Evolutionary conservation across 345 rosid genomes (phyloP).

Genomic region (Populus alba): DNA sequence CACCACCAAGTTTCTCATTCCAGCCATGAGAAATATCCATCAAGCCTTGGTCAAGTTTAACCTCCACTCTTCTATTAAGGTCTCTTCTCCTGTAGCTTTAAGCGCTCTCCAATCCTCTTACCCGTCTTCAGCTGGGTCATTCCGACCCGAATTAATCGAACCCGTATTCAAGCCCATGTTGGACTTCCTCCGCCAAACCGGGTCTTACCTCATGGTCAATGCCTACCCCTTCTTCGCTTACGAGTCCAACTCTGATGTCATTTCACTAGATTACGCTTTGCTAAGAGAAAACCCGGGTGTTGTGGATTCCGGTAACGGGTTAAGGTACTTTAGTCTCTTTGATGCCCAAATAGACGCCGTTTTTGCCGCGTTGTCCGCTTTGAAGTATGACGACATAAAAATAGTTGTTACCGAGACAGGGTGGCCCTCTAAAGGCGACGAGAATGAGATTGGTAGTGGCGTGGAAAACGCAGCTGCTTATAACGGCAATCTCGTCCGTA

Average conservation of each 20-base stretch:
- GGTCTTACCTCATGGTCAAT: conserved; percentile 85
- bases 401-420: conserved; percentile 89
- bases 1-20: conserved; percentile 64
- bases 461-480: conserved; percentile 72
- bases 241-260: conserved; percentile 88
- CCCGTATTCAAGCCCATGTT: conserved; percentile 76
- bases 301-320: conserved; percentile 77
- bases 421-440: conserved; percentile 92
- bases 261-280: conserved; percentile 81
- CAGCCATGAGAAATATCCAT: conserved; percentile 86
- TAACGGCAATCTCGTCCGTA: conserved; percentile 81
- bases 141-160: conserved; percentile 69
- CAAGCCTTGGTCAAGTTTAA: conserved; percentile 56
- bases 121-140: conserved; percentile 91
- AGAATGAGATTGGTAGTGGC: conserved; percentile 70
- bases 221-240: conserved; percentile 92
- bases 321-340: conserved; percentile 73
- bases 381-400: conserved; percentile 67
- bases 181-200: conserved; percentile 81
- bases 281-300: conserved; percentile 89
- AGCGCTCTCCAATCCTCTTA: conserved; percentile 76
- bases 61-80: conserved; percentile 60
- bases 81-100: conserved; percentile 85
- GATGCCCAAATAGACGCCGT: conserved; percentile 99
- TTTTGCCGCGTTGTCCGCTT: conserved; percentile 75